A percentile compares a stretch with the other conserved stretches of the same genome.
Evolutionary conservation across 148 eudicot genomes (phyloP).

Genomic region (Cornus controversa): DNA sequence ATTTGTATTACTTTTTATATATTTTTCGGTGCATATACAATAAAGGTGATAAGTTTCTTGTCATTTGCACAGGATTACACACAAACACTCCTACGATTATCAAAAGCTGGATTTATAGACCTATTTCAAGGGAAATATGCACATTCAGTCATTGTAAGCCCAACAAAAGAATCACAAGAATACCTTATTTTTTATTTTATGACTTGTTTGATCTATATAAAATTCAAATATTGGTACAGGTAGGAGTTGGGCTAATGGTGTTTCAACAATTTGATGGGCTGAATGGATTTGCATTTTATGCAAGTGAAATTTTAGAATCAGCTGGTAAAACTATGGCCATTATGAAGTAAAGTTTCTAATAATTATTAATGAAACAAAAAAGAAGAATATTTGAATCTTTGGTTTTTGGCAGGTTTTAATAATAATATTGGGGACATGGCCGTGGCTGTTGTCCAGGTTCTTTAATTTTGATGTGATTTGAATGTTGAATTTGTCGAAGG

Average conservation of each 20-base stretch:
- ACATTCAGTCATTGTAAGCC: slow-evolving; percentile 34
- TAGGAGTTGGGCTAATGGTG: slow-evolving; percentile 32
- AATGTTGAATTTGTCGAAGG: not conserved
- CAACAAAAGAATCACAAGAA: not conserved
- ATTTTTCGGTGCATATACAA: not conserved
- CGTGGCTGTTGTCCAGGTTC: slow-evolving; percentile 29
- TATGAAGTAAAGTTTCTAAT: not conserved
- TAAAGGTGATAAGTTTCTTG: too few species aligned
- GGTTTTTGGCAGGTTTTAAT: slow-evolving; percentile 27
- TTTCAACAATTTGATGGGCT: slow-evolving; percentile 21
- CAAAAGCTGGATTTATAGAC: slow-evolving; percentile 24
- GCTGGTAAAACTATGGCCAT: slow-evolving; percentile 28
- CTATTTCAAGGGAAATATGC: slow-evolving; percentile 35
- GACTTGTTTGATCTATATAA: not conserved
- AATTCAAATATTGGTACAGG: slow-evolving; percentile 17
- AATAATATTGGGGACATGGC: slow-evolving; percentile 22
- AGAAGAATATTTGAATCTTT: not conserved
- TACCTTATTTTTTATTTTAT: not conserved
- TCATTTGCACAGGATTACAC: slow-evolving; percentile 18
- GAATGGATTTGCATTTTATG: slow-evolving; percentile 30
- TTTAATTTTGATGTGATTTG: not conserved
- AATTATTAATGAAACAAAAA: not conserved
- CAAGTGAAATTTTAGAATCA: slow-evolving; percentile 31
- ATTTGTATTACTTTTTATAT: not conserved
- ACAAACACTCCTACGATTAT: slow-evolving; percentile 23